Conservation (phyloP, 352 stramenopile genomes). For the Phytophthora fragariae region DNA sequence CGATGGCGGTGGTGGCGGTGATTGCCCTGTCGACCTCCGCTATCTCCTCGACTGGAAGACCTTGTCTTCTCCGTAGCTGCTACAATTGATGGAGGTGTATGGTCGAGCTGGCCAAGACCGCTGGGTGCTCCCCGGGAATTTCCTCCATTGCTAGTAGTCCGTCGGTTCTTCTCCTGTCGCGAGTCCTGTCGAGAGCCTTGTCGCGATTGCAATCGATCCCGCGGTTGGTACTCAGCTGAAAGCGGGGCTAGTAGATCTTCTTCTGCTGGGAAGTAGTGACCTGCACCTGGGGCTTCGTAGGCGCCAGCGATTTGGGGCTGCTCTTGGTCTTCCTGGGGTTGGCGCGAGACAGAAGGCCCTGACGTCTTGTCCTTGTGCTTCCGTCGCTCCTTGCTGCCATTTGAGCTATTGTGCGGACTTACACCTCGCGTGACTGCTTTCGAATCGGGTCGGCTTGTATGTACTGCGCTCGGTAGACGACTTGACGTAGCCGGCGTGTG, state of each 20-base stretch:
- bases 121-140: slow-evolving; percentile 23
- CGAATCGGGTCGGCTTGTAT: slow-evolving; percentile 31
- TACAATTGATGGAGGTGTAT: slow-evolving; percentile 22
- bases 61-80: slow-evolving; percentile 17
- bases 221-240: slow-evolving; percentile 63
- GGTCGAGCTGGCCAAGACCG: slow-evolving; percentile 59
- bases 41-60: slow-evolving; percentile 36
- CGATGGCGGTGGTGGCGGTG: slow-evolving; percentile 43
- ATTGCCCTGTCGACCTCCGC: slow-evolving; percentile 33
- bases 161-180: slow-evolving; percentile 36
- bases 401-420: slow-evolving; percentile 42
- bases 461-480: slow-evolving; percentile 47
- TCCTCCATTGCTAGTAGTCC: slow-evolving; percentile 10
- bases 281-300: slow-evolving; percentile 31
- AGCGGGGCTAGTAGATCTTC: slow-evolving; percentile 54
- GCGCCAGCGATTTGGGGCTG: slow-evolving; percentile 32
- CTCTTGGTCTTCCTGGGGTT: slow-evolving; percentile 34
- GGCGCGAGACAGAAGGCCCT: slow-evolving; percentile 5
- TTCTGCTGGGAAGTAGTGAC: slow-evolving; percentile 36
- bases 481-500: slow-evolving; percentile 24
- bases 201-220: slow-evolving; percentile 79
- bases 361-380: slow-evolving; percentile 48
- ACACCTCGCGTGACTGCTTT: slow-evolving; percentile 28
- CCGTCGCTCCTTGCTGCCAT: slow-evolving; percentile 42
- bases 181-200: slow-evolving; percentile 74